A percentile compares a stretch with the other conserved stretches of the same genome.
Conservation (phyloP, 2,329 filamentous ascomycete species). For the Phaeosphaeriaceae sp. region DNA sequence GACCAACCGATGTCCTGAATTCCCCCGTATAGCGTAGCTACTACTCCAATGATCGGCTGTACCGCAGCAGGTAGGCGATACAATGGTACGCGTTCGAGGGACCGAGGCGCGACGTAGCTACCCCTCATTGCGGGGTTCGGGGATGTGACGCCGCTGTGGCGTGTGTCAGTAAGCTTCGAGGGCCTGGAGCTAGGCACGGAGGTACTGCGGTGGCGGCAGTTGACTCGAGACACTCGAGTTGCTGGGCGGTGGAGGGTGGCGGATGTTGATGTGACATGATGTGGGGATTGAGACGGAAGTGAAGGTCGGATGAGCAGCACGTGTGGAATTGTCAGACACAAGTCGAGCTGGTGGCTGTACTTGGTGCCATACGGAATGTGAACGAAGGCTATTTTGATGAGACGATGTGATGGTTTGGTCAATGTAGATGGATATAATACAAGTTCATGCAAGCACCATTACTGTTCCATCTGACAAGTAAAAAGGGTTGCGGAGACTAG, state of each 20-base stretch:
- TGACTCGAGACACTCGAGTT: neutral
- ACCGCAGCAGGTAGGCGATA: neutral
- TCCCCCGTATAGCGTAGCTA: neutral
- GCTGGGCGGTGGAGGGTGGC: neutral
- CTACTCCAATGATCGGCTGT: neutral
- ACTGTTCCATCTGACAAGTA: neutral
- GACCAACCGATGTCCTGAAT: neutral
- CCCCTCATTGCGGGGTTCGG: slow-evolving; percentile 9
- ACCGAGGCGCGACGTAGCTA: slow-evolving; percentile 6
- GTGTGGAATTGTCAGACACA: no score
- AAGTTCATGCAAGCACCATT: slow-evolving; percentile 4
- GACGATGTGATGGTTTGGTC: neutral
- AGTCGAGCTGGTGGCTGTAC: no score
- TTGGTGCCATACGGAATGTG: no score
- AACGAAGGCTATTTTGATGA: neutral
- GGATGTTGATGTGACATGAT: no score
- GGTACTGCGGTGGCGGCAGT: neutral
- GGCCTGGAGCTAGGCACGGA: neutral
- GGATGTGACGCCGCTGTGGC: neutral
- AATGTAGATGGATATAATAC: slow-evolving; percentile 6
- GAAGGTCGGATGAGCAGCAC: neutral
- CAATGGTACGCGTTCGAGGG: neutral
- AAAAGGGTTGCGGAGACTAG: neutral
- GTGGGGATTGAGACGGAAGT: neutral
- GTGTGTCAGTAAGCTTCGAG: neutral